A percentile compares a stretch with the other conserved stretches of the same genome.
phyloP scores from a whole-genome alignment of 2,329 filamentous ascomycete genomes.

The Neonectria coccinea region DNA sequence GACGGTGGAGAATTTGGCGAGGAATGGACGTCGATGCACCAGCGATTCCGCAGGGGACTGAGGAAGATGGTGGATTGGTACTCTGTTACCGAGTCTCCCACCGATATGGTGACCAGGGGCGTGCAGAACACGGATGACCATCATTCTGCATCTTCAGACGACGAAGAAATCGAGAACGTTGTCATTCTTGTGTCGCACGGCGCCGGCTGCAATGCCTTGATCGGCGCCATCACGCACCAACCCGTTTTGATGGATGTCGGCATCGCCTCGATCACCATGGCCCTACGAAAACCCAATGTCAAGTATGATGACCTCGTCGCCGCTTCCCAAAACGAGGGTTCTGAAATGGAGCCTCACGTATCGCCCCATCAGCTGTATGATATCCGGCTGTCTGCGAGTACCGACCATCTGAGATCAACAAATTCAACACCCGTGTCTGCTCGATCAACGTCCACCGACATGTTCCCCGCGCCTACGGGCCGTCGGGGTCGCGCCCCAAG shows the following conservation, averaged over 20 bases:
- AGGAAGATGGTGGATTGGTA: slow-evolving; percentile 90
- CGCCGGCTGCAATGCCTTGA: slow-evolving; percentile 94
- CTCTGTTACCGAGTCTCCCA: slow-evolving; percentile 63
- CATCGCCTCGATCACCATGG: slow-evolving; percentile 92
- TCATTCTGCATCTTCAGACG: slow-evolving; percentile 56
- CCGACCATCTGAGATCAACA: slow-evolving; percentile 73
- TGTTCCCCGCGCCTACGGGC: slow-evolving; percentile 31
- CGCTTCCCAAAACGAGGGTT: slow-evolving; percentile 40
- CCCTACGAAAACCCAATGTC: slow-evolving; percentile 68
- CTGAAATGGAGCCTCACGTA: slow-evolving; percentile 49
- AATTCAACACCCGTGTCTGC: slow-evolving; percentile 51
- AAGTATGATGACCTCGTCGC: slow-evolving; percentile 53
- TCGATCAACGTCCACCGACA: slow-evolving; percentile 48
- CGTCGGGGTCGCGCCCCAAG: slow-evolving; percentile 43
- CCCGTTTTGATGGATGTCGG: slow-evolving; percentile 91
- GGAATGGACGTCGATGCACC: slow-evolving; percentile 97
- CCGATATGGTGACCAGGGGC: slow-evolving; percentile 59
- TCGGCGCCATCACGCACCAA: slow-evolving; percentile 90
- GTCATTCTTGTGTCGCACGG: slow-evolving; percentile 93
- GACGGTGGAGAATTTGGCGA: slow-evolving; percentile 89
- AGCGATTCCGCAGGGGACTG: slow-evolving; percentile 83
- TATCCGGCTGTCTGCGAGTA: slow-evolving; percentile 78
- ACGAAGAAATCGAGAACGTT: slow-evolving; percentile 79
- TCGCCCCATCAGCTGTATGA: slow-evolving; percentile 75
- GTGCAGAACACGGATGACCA: slow-evolving; percentile 48